phyloP scores from a whole-genome alignment of 345 rosid species.

The Populus tremula region DNA sequence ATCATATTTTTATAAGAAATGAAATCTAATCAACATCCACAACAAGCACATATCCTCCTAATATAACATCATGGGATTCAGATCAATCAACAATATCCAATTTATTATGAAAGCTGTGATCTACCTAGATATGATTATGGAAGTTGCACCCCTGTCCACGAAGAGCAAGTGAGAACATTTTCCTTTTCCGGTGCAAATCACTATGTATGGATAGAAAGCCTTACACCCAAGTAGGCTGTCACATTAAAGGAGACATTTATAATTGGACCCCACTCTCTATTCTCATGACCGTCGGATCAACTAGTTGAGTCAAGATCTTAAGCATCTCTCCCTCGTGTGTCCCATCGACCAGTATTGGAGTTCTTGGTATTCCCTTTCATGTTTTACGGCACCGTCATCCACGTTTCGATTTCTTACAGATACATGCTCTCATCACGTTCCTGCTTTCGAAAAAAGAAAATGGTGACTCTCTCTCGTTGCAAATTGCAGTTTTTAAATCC shows the following conservation, averaged over 20 bases:
- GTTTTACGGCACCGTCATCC: neutral
- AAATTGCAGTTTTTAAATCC: neutral
- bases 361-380: neutral
- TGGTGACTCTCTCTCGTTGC: neutral
- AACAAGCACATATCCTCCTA: too few species aligned
- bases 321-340: neutral
- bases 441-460: neutral
- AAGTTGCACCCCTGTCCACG: neutral
- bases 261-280: neutral
- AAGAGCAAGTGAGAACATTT: neutral
- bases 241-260: neutral
- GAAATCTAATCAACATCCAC: too few species aligned
- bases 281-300: neutral
- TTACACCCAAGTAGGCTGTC: neutral
- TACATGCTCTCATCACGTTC: neutral
- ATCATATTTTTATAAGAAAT: too few species aligned
- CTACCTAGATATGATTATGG: neutral
- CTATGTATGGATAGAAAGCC: neutral
- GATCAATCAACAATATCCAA: neutral
- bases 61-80: too few species aligned
- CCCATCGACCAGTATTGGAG: neutral
- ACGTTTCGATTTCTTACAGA: neutral
- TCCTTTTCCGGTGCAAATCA: neutral
- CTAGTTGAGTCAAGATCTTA: neutral
- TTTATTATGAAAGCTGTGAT: neutral